Evolutionary conservation across 2,329 filamentous ascomycete species (phyloP).

Genomic region (Fusarium kyushuense): DNA sequence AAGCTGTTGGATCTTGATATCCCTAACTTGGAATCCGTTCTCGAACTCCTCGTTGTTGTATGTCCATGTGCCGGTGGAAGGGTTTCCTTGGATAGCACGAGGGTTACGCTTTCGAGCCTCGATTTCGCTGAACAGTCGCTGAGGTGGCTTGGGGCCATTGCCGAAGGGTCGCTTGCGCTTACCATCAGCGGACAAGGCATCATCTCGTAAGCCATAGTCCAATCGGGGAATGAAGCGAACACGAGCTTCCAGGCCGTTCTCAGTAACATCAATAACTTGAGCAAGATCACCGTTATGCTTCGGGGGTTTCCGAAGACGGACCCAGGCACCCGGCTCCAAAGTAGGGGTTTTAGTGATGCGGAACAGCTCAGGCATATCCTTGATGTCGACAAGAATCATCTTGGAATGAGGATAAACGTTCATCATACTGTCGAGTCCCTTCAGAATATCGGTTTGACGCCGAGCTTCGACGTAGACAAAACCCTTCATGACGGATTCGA

Average conservation of each 20-base stretch:
- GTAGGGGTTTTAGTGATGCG: constrained; percentile 88
- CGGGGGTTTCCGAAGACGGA: constrained; percentile 82
- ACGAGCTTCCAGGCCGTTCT: constrained; percentile 89
- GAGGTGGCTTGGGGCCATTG: constrained; percentile 78
- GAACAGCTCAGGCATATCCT: constrained; percentile 97
- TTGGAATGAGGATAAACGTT: constrained; percentile 92
- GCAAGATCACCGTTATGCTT: constrained; percentile 92
- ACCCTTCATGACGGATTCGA: constrained; percentile 85
- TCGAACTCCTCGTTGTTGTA: constrained; percentile 92
- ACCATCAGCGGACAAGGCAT: constrained; percentile 67
- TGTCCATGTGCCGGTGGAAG: constrained; percentile 82
- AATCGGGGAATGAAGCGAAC: constrained; percentile 90
- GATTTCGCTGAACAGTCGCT: constrained; percentile 90
- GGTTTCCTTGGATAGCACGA: constrained; percentile 71
- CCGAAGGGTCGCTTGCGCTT: constrained; percentile 83
- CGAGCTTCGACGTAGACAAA: constrained; percentile 96
- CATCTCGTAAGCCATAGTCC: constrained; percentile 91
- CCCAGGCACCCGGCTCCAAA: constrained; percentile 89
- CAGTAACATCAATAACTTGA: constrained; percentile 91
- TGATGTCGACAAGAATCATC: constrained; percentile 90
- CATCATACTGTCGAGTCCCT: constrained; percentile 84
- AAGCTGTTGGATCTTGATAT: constrained; percentile 89
- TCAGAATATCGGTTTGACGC: constrained; percentile 85
- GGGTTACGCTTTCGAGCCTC: constrained; percentile 92
- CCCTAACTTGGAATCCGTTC: constrained; percentile 93